Percentiles rank a stretch among this genome's conserved stretches.
Evolutionary conservation across 163 green algal genomes (phyloP).

Genomic region (Trebouxia gelatinosa): DNA sequence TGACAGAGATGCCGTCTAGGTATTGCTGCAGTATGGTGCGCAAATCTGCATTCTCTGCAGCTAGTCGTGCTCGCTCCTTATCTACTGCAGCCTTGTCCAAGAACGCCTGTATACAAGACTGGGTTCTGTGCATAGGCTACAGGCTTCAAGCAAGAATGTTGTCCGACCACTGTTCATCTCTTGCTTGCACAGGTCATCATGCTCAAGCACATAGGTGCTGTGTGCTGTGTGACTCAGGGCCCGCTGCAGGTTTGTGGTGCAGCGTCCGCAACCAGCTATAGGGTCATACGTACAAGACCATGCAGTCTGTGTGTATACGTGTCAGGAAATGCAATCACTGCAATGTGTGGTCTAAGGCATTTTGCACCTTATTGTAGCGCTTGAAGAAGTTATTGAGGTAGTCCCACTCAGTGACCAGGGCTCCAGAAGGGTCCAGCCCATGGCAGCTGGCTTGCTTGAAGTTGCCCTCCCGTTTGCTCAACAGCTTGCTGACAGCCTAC

Average conservation of each 20-base stretch:
- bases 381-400: slow-evolving; percentile 82
- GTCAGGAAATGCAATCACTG: too few relatives aligned
- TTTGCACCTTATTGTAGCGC: slow-evolving; percentile 82
- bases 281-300: too few relatives aligned
- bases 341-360: too few relatives aligned
- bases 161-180: too few relatives aligned
- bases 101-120: slow-evolving; percentile 46
- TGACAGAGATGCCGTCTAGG: slow-evolving; percentile 82
- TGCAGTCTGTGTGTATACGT: too few relatives aligned
- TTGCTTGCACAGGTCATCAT: too few relatives aligned
- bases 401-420: slow-evolving; percentile 70
- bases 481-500: neutral
- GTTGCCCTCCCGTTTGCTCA: slow-evolving; percentile 12
- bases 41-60: slow-evolving; percentile 76
- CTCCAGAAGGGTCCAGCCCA: slow-evolving; percentile 52
- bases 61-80: slow-evolving; percentile 65
- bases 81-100: slow-evolving; percentile 73
- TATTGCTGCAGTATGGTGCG: slow-evolving; percentile 79
- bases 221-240: too few relatives aligned
- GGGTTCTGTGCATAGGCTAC: too few relatives aligned
- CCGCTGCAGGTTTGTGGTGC: too few relatives aligned
- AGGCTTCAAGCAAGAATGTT: too few relatives aligned
- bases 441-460: slow-evolving; percentile 26
- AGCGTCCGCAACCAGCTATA: too few relatives aligned
- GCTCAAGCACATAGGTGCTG: too few relatives aligned